Conservation (phyloP, 805 yeast genomes). For the Candida insectorum region DNA sequence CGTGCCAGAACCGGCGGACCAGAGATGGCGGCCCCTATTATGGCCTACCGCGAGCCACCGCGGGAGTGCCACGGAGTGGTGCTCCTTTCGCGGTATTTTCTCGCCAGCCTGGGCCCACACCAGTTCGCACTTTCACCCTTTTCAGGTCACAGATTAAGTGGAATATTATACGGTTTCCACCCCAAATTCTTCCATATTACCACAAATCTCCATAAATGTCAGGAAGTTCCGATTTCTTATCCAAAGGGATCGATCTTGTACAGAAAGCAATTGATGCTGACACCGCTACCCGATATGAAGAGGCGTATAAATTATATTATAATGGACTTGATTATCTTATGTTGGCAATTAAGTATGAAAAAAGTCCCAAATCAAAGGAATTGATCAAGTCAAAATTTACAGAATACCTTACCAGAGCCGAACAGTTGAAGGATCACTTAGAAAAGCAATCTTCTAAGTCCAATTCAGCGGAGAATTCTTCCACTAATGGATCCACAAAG, state of each 20-base stretch:
- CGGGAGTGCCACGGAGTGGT: too few relatives aligned
- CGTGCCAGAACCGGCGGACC: too few relatives aligned
- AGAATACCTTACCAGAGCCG: conserved; percentile 90
- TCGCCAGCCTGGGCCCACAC: too few relatives aligned
- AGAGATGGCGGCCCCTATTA: too few relatives aligned
- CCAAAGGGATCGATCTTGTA: conserved; percentile 92
- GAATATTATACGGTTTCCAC: too few relatives aligned
- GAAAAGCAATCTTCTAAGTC: conserved; percentile 56
- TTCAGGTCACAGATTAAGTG: too few relatives aligned
- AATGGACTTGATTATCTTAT: conserved; percentile 91
- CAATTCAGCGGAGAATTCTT: conserved; percentile 46
- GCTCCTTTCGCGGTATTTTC: too few relatives aligned
- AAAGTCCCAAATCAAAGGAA: conserved; percentile 85
- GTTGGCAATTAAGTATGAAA: conserved; percentile 92
- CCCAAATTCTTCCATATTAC: too few relatives aligned
- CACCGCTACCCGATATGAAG: conserved; percentile 83
- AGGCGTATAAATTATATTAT: conserved; percentile 89
- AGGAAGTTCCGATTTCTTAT: conserved; percentile 58
- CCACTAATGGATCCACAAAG: conserved; percentile 57
- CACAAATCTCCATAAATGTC: too few relatives aligned
- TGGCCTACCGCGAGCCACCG: too few relatives aligned
- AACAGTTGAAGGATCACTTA: conserved; percentile 84
- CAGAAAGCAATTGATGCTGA: conserved; percentile 96
- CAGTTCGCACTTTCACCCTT: too few relatives aligned
- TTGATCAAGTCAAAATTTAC: conserved; percentile 83